Evolutionary conservation across 352 stramenopile genomes (phyloP).

Genomic region (Nannochloropsis limnetica): DNA sequence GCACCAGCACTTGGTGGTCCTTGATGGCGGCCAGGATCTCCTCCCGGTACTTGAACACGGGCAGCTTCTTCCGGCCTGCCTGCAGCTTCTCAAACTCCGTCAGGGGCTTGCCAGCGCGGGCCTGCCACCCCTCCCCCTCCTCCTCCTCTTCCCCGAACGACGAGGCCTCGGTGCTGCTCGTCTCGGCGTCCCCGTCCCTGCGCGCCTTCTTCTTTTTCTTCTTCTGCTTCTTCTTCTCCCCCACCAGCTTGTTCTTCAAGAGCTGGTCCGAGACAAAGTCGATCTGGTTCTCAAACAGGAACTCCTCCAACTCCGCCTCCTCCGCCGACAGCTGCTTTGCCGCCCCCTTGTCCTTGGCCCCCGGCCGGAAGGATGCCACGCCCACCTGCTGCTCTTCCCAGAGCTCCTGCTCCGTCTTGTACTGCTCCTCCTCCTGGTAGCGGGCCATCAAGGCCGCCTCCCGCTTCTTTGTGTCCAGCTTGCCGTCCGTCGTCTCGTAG

Average conservation of each 20-base stretch:
- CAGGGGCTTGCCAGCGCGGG: constrained; percentile 40
- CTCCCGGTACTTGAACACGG: constrained; percentile 94
- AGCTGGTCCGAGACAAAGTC: constrained; percentile 93
- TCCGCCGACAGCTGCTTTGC: constrained; percentile 63
- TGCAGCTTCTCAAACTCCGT: constrained; percentile 85
- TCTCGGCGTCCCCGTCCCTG: constrained; percentile 61
- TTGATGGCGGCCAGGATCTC: constrained; percentile 92
- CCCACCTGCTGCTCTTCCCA: constrained; percentile 94
- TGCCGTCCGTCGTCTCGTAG: constrained; percentile 82
- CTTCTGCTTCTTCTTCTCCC: constrained; percentile 31
- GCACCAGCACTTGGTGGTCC: constrained; percentile 78
- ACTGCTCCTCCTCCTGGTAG: constrained; percentile 78
- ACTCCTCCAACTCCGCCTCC: constrained; percentile 80
- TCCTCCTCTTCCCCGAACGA: constrained; percentile 36
- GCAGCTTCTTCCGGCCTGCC: constrained; percentile 82
- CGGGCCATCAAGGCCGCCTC: constrained; percentile 81
- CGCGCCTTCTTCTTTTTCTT: constrained; percentile 58
- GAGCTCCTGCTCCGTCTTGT: constrained; percentile 93
- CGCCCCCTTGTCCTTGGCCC: constrained; percentile 52
- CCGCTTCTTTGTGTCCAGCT: constrained; percentile 72
- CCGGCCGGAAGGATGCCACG: constrained; percentile 57
- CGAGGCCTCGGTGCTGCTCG: constrained; percentile 18
- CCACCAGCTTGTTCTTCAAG: constrained; percentile 61
- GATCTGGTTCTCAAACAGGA: constrained; percentile 97
- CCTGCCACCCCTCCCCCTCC: constrained; percentile 37